phyloP scores from a whole-genome alignment of 768 basidiomycete species.

The Porpolomopsis calyptriformis region DNA sequence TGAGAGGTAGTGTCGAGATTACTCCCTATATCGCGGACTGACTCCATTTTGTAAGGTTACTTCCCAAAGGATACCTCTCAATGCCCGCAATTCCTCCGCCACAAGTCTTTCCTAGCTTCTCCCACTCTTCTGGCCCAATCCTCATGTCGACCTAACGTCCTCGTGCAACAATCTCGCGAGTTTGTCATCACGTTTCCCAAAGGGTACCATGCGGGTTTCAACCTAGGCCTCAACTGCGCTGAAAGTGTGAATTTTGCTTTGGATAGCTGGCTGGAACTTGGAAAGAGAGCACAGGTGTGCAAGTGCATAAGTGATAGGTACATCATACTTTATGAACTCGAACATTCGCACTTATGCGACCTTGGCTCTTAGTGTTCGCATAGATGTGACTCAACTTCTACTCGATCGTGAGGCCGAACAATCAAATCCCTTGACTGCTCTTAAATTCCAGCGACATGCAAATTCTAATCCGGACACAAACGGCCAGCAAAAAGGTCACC shows the following conservation, averaged over 20 bases:
- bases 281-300: constrained; percentile 68
- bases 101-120: constrained; percentile 92
- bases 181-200: constrained; percentile 93
- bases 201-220: constrained; percentile 96
- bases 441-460: constrained; percentile 12
- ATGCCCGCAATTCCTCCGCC: constrained; percentile 90
- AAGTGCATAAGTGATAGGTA: constrained; percentile 68
- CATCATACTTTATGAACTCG: too few relatives aligned
- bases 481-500: constrained; percentile 31
- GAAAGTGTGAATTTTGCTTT: constrained; percentile 96
- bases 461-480: constrained; percentile 19
- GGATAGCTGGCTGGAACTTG: constrained; percentile 87
- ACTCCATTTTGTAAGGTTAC: constrained; percentile 45
- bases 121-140: constrained; percentile 72
- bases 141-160: constrained; percentile 70
- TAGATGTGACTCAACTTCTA: constrained; percentile 84
- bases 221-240: constrained; percentile 91
- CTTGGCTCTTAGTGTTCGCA: constrained; percentile 94
- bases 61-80: constrained; percentile 79
- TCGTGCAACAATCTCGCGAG: constrained; percentile 90
- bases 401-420: constrained; percentile 49
- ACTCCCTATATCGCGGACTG: constrained; percentile 3
- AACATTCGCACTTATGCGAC: too few relatives aligned
- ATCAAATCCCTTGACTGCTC: constrained; percentile 11
- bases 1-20: constrained; percentile 52